These are phyloP conservation scores for Penicillium sp. DNA, from an alignment of 2,329 filamentous ascomycete species.

Conservation along the genomic window DNA sequence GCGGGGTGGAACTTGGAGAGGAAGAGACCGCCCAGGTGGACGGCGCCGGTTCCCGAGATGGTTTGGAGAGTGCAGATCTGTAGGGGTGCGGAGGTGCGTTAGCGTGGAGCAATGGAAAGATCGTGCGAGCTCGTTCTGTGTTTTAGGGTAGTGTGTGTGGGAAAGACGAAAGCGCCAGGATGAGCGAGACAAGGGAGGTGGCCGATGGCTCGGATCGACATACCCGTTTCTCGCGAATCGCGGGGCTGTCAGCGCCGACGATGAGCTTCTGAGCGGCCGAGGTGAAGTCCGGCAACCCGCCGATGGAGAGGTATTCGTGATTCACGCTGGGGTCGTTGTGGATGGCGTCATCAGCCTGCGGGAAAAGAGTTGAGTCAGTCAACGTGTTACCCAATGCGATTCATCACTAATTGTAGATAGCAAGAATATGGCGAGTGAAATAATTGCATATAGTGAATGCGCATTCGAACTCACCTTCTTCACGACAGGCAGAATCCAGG, in stretches of 20 bases:
- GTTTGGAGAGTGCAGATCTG: constrained; percentile 79
- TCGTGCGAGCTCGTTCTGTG: background rate
- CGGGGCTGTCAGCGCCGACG: constrained; percentile 76
- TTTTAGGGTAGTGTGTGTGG: background rate
- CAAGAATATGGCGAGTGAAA: background rate
- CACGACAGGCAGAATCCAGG: constrained; percentile 94
- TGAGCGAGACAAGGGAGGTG: background rate
- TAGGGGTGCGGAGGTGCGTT: constrained; percentile 1
- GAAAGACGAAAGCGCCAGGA: background rate
- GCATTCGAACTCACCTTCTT: constrained; percentile 69
- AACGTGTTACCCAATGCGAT: background rate
- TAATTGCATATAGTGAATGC: background rate
- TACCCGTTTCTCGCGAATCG: constrained; percentile 79
- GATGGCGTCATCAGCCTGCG: constrained; percentile 85
- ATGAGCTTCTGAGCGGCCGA: constrained; percentile 88
- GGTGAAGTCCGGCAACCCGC: constrained; percentile 82
- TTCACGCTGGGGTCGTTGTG: constrained; percentile 87
- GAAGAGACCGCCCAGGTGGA: constrained; percentile 92
- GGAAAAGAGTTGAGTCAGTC: background rate
- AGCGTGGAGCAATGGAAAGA: background rate
- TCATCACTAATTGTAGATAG: background rate
- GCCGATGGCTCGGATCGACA: constrained; percentile 21
- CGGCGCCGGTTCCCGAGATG: constrained; percentile 94
- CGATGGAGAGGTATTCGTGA: constrained; percentile 98
- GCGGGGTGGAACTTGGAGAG: constrained; percentile 81